Conservation (phyloP, 768 basidiomycete species). For the Clitopilus hobsonii region DNA sequence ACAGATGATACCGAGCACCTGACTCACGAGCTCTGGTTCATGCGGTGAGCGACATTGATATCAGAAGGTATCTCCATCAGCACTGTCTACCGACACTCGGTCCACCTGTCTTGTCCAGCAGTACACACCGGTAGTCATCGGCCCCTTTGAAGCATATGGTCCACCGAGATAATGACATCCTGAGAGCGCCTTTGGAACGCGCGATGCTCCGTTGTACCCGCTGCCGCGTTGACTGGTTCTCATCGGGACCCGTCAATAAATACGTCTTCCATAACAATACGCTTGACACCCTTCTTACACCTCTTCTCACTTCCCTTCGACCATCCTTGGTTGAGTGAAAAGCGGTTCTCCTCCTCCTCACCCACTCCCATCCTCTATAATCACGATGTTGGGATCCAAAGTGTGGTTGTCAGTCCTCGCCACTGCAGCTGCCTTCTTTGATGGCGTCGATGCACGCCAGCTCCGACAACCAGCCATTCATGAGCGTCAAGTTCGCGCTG, state of each 20-base stretch:
- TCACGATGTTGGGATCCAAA: not conserved
- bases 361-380: not conserved
- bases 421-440: not conserved
- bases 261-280: not conserved
- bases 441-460: slow-evolving; percentile 21
- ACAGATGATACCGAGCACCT: not conserved
- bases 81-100: not conserved
- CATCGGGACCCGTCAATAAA: not conserved
- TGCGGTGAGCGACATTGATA: not conserved
- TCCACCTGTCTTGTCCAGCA: no score
- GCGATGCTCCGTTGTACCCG: not conserved
- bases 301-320: not conserved
- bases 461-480: slow-evolving; percentile 38
- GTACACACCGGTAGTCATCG: not conserved
- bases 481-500: slow-evolving; percentile 43
- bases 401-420: not conserved
- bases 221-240: not conserved
- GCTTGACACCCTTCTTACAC: not conserved
- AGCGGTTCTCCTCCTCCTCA: not conserved
- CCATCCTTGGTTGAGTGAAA: not conserved
- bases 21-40: not conserved
- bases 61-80: not conserved
- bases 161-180: not conserved
- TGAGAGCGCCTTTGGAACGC: not conserved
- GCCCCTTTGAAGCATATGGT: not conserved